These are phyloP conservation scores for Saccharomycopsis capsularis DNA, from an alignment of 805 yeast species.

Conservation along the genomic window DNA sequence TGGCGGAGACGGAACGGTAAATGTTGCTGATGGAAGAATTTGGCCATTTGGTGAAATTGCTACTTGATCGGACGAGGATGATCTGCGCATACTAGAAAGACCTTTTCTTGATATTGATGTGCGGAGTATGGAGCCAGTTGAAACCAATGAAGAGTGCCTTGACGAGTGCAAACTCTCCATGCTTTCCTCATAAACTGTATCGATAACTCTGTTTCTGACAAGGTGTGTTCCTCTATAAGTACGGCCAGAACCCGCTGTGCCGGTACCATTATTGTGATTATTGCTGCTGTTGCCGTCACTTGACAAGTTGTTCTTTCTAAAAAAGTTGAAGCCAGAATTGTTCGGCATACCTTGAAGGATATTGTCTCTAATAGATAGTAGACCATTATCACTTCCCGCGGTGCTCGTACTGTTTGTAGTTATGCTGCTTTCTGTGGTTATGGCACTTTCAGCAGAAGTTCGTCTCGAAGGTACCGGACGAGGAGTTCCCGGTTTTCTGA, in stretches of 20 bases:
- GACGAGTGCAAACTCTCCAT: slow-evolving; percentile 4
- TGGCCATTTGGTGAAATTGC: no score
- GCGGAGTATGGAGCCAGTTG: background rate
- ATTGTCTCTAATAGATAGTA: slow-evolving; percentile 19
- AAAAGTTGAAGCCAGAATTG: background rate
- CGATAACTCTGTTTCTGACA: slow-evolving; percentile 18
- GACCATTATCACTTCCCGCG: slow-evolving; percentile 17
- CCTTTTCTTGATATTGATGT: background rate
- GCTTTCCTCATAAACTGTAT: slow-evolving; percentile 22
- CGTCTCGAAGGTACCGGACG: background rate
- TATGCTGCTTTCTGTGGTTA: background rate
- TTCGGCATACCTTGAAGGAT: slow-evolving; percentile 8
- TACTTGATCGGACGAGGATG: no score
- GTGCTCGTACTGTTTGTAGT: slow-evolving; percentile 1
- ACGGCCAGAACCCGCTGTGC: background rate
- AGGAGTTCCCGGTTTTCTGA: background rate
- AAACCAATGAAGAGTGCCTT: background rate
- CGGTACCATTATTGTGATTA: background rate
- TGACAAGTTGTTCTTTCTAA: background rate
- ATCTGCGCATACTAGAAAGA: no score
- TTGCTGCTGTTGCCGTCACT: background rate
- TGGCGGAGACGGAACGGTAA: no score
- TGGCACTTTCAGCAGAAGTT: background rate
- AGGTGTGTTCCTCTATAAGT: background rate
- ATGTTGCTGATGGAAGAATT: no score